These are phyloP conservation scores for Penicilliopsis zonata DNA, from an alignment of 495 filamentous ascomycete genomes.

Conservation along the genomic window DNA sequence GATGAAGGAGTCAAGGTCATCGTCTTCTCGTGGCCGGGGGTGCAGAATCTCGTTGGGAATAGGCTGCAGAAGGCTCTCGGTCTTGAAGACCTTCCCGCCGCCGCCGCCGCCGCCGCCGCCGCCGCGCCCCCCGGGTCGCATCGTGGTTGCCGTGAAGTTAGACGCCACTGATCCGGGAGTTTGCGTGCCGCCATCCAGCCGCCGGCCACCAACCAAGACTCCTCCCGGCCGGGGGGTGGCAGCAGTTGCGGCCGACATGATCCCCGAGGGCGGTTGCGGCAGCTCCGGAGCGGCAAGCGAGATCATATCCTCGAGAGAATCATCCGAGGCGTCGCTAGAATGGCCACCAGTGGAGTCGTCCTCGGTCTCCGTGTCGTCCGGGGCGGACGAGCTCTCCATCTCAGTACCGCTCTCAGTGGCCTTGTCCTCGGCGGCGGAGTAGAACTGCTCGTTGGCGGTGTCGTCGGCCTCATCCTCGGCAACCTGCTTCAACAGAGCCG, in stretches of 20 bases:
- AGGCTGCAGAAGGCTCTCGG: slow-evolving; percentile 57
- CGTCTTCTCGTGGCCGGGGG: slow-evolving; percentile 70
- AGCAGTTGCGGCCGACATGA: slow-evolving; percentile 57
- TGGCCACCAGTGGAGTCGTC: slow-evolving; percentile 35
- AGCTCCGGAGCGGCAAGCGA: slow-evolving; percentile 70
- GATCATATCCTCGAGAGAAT: slow-evolving; percentile 72
- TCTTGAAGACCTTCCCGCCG: slow-evolving; percentile 56
- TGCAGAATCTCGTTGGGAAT: slow-evolving; percentile 72
- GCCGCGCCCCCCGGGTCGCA: slow-evolving; percentile 48
- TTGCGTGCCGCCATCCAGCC: slow-evolving; percentile 54
- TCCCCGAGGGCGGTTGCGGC: slow-evolving; percentile 49
- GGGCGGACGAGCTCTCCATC: slow-evolving; percentile 37
- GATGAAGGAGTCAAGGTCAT: slow-evolving; percentile 75
- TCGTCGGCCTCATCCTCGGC: slow-evolving; percentile 63
- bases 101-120: too few species aligned
- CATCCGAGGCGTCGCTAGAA: slow-evolving; percentile 57
- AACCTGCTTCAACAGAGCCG: slow-evolving; percentile 41
- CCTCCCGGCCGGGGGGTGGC: slow-evolving; percentile 62
- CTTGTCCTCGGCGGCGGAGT: slow-evolving; percentile 71
- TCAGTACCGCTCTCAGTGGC: slow-evolving; percentile 44
- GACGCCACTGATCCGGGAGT: slow-evolving; percentile 81
- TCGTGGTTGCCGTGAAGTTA: slow-evolving; percentile 67
- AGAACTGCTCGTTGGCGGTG: slow-evolving; percentile 80
- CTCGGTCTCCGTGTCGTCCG: slow-evolving; percentile 42
- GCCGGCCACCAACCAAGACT: too few species aligned